Evolutionary conservation across 169 alveolate species (phyloP).

Genomic region (Cyclospora cayetanensis): DNA sequence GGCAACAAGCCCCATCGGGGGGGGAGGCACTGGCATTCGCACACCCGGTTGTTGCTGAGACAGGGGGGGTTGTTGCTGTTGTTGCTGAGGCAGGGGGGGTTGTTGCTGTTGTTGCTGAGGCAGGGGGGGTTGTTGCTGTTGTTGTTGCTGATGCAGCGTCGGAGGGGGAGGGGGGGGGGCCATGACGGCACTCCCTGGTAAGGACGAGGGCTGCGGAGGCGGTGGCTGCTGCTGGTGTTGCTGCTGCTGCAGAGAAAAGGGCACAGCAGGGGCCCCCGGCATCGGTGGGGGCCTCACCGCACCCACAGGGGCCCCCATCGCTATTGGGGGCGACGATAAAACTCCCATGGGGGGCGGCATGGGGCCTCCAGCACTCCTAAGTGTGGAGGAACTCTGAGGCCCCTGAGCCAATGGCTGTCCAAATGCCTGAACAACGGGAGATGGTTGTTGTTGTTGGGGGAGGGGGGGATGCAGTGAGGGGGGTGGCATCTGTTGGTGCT

Average conservation of each 20-base stretch:
- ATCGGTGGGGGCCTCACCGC: constrained; percentile 36
- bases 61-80: too few species aligned
- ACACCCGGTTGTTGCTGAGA: constrained; percentile 19
- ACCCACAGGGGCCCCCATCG: constrained; percentile 42
- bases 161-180: neutral
- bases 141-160: constrained; percentile 35
- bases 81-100: too few species aligned
- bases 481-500: neutral
- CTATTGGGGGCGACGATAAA: too few species aligned
- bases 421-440: neutral
- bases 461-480: too few species aligned
- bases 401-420: too few species aligned
- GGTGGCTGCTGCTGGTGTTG: constrained; percentile 42
- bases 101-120: too few species aligned
- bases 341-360: constrained; percentile 32
- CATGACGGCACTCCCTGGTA: neutral
- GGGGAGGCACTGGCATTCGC: neutral
- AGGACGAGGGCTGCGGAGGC: neutral
- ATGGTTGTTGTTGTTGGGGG: too few species aligned
- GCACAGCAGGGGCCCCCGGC: neutral
- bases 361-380: neutral
- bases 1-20: neutral
- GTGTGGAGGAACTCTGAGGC: too few species aligned
- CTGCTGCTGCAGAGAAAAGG: neutral
- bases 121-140: too few species aligned